These are phyloP conservation scores for Chamaenerion angustifolium DNA, from an alignment of 345 rosid species.

Conservation along the genomic window DNA sequence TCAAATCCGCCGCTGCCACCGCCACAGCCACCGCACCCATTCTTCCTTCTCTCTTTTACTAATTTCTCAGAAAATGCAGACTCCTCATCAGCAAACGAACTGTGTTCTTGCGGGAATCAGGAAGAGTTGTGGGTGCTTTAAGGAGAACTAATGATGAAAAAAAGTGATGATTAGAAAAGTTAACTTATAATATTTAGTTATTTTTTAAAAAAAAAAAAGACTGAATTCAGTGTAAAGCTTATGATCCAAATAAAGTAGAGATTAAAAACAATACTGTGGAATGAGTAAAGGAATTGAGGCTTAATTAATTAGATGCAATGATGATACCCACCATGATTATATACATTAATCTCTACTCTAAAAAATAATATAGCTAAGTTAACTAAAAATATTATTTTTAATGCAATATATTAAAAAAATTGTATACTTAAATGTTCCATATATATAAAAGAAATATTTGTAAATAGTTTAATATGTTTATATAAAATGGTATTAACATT, in stretches of 20 bases:
- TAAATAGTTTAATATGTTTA: too few species aligned
- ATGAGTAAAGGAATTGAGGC: not conserved
- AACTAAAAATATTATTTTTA: too few species aligned
- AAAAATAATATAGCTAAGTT: too few species aligned
- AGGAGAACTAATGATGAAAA: constrained; percentile 13
- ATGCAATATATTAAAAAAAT: too few species aligned
- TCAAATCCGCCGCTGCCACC: constrained; percentile 40
- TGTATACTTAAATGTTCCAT: too few species aligned
- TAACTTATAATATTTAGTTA: not conserved
- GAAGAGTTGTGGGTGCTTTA: constrained; percentile 37
- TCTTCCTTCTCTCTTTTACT: not conserved
- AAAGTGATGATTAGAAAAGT: not conserved
- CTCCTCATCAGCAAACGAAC: constrained; percentile 3
- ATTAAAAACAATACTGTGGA: not conserved
- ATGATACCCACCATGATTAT: not conserved
- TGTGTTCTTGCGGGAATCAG: constrained; percentile 33
- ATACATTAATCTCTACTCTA: too few species aligned
- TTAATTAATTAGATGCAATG: not conserved
- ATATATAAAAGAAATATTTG: too few species aligned
- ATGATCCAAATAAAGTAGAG: not conserved
- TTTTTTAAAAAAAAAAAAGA: not conserved
- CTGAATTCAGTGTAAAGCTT: not conserved
- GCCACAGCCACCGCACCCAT: constrained; percentile 75
- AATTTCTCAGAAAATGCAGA: too few species aligned
- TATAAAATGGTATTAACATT: too few species aligned